Evolutionary conservation across 1,139 yeast genomes (phyloP).

Genomic region (Magnusiomyces suaveolens): DNA sequence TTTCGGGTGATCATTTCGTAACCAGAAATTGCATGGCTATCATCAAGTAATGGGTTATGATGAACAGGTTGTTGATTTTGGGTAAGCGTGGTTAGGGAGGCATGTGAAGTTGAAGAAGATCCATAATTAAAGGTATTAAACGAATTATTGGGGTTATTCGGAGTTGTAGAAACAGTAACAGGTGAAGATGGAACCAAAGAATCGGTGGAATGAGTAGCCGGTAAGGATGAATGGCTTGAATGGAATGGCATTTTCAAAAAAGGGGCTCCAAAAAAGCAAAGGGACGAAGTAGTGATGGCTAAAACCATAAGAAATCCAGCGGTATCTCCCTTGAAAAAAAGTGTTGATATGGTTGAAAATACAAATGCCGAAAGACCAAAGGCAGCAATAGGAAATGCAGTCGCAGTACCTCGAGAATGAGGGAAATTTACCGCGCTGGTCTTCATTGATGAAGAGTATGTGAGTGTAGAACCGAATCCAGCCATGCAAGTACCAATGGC

Average conservation of each 20-base stretch:
- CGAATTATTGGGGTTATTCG: neutral
- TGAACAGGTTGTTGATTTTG: neutral
- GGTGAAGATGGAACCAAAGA: neutral
- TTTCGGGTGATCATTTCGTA: conserved; percentile 16
- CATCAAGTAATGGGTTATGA: neutral
- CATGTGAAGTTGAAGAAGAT: neutral
- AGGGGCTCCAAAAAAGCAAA: conserved; percentile 24
- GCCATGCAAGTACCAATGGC: conserved; percentile 25
- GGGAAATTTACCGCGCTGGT: conserved; percentile 33
- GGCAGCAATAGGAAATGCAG: conserved; percentile 31
- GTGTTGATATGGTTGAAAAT: conserved; percentile 25
- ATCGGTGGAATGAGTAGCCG: neutral
- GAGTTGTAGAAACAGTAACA: neutral
- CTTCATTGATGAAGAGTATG: conserved; percentile 30
- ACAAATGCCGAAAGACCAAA: conserved; percentile 33
- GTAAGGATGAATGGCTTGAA: neutral
- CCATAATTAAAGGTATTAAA: neutral
- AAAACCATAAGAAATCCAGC: conserved; percentile 25
- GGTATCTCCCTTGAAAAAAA: conserved; percentile 29
- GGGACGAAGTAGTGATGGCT: conserved; percentile 24
- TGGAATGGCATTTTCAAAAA: conserved; percentile 22
- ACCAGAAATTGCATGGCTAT: conserved; percentile 6
- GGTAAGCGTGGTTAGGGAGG: neutral
- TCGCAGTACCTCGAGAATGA: conserved; percentile 28
- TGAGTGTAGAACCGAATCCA: conserved; percentile 29